Evolutionary conservation across 306 rosid genomes (phyloP), one percentile per base, ranked within the genome.

Genomic region (Sechiopsis laciniata): DNA sequence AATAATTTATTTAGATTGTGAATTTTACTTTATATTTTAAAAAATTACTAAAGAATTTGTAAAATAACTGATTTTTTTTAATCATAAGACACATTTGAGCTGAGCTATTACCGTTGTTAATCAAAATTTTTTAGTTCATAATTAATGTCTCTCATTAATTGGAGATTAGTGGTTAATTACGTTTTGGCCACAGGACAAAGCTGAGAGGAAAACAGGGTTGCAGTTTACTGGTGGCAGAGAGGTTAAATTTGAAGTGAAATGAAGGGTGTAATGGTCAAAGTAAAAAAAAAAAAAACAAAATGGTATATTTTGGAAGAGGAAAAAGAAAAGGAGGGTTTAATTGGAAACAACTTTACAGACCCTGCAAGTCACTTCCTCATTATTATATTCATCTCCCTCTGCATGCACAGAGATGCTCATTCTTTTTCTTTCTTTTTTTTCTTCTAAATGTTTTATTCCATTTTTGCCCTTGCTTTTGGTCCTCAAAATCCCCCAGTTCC

Each of bases 341-440:
- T 65, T 32, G 19, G 57, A 29, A 56, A 46, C 72, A 79, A 80
- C 88, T 88, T 90, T 86, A 90, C 90, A 88, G 45, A 81, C 83
- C 83, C 84, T 88, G 87, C 88, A 88, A 88, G 91, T 88, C 95
- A 86, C 91, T 85, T 82, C 75, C 90, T 85, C 71, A 80, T 80
- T 78, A 85, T 83, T 83, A 72, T 70, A 84, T 78, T 60, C 75
- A 58, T 76, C 82, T 77, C 56, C 75, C 81, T 80, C 83, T 81
- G 81, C 88, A 79, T 86, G 86, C 16, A 75, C 79, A 75, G 82
- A 76, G 86, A 84, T 85, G 88, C 98, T 82, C 50, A n/a, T 55
- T 54, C 71, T 32, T 12, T 16, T 11, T 0, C 10, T n/a, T 85
- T 29, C 6, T 37, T 37, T 37, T 37, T 37, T 37, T 6, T 6